Conservation (phyloP, 345 rosid genomes). For the Trapa bicornis region DNA sequence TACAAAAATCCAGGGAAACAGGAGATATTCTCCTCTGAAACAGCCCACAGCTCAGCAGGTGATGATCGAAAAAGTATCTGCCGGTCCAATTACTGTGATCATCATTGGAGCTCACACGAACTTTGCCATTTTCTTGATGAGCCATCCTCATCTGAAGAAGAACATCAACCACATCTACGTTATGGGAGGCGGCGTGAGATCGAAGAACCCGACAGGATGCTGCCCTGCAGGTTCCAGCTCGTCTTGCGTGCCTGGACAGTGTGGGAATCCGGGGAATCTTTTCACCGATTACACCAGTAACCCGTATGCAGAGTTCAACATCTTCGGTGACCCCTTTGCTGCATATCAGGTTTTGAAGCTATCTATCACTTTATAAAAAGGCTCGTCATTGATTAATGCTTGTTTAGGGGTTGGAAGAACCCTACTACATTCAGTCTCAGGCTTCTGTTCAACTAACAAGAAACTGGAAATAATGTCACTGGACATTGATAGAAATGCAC, state of each 20-base stretch:
- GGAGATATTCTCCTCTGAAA: constrained; percentile 60
- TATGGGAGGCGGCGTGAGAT: constrained; percentile 25
- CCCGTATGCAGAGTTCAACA: constrained; percentile 86
- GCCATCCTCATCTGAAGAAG: too few relatives aligned
- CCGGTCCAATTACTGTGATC: too few relatives aligned
- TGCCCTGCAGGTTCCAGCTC: constrained; percentile 36
- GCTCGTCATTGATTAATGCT: too few relatives aligned
- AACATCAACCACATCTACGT: too few relatives aligned
- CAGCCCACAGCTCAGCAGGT: constrained; percentile 80
- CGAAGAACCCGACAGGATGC: constrained; percentile 53
- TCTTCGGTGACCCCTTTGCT: constrained; percentile 80
- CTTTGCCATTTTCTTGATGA: too few relatives aligned
- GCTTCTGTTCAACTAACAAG: too few relatives aligned
- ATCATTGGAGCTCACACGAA: too few relatives aligned
- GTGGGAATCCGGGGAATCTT: constrained; percentile 64
- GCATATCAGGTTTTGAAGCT: constrained; percentile 50
- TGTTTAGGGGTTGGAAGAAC: too few relatives aligned
- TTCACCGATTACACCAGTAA: constrained; percentile 56
- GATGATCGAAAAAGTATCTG: constrained; percentile 47
- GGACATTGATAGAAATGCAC: too few relatives aligned
- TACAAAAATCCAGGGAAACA: constrained; percentile 44
- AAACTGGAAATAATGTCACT: too few relatives aligned
- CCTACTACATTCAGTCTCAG: too few relatives aligned
- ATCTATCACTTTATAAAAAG: too few relatives aligned
- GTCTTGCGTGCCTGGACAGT: constrained; percentile 44